Evolutionary conservation across 148 eudicot species (phyloP).

Genomic region (Polygonum aviculare): DNA sequence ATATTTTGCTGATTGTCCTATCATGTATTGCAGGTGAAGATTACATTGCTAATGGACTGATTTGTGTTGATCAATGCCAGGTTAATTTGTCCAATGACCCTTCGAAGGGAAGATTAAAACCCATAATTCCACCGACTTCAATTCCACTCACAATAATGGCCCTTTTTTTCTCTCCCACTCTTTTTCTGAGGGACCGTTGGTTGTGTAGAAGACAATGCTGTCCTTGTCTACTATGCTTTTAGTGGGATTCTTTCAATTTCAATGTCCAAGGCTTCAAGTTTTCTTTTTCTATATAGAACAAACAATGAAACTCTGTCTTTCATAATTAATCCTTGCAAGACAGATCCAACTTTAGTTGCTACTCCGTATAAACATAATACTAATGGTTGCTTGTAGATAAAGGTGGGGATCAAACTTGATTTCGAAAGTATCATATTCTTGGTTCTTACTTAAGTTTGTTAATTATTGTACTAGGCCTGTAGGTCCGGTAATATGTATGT

Average conservation of each 20-base stretch:
- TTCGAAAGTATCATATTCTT: neutral
- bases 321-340: neutral
- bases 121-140: neutral
- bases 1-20: neutral
- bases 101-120: neutral
- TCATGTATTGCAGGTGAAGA: neutral
- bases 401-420: constrained; percentile 4
- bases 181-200: constrained; percentile 4
- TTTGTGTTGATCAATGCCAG: neutral
- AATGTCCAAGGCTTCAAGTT: neutral
- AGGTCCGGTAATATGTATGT: neutral
- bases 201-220: constrained; percentile 1
- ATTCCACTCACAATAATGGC: neutral
- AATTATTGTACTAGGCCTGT: neutral
- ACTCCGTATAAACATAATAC: neutral
- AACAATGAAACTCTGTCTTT: neutral
- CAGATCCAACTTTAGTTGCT: neutral
- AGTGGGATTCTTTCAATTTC: neutral
- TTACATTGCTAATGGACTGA: too few relatives aligned
- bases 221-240: neutral
- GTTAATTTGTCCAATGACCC: neutral
- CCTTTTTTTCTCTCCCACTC: neutral
- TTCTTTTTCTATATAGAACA: neutral
- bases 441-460: neutral
- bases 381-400: neutral